Conservation (phyloP, 2,329 filamentous ascomycete genomes). For the Diaporthe sp. region DNA sequence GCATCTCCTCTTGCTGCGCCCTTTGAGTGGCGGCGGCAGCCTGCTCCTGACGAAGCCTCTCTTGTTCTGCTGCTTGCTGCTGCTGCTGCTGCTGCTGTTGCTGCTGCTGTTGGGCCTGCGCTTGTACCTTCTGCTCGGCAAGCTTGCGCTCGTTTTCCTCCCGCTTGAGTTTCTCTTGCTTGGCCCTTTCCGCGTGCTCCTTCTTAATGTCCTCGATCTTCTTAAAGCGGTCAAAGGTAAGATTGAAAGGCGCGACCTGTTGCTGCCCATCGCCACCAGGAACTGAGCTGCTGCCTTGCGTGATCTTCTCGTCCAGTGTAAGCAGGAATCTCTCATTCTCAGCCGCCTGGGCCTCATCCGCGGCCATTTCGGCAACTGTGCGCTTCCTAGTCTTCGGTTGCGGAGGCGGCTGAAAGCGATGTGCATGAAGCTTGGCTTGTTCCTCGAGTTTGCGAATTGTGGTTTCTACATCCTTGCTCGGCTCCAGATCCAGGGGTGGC, state of each 20-base stretch:
- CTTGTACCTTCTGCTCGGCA: constrained; percentile 62
- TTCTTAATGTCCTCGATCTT: constrained; percentile 87
- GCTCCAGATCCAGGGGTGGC: constrained; percentile 82
- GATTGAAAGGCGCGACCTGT: constrained; percentile 81
- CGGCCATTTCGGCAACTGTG: constrained; percentile 93
- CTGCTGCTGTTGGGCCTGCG: constrained; percentile 60
- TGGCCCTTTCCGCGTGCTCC: constrained; percentile 81
- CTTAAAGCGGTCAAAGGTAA: constrained; percentile 92
- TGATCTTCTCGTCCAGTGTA: constrained; percentile 86
- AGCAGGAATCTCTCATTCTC: constrained; percentile 95
- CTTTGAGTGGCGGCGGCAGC: constrained; percentile 47
- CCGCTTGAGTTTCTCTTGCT: constrained; percentile 80
- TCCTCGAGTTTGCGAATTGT: constrained; percentile 77
- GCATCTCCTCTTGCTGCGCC: constrained; percentile 51
- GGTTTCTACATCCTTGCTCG: constrained; percentile 77
- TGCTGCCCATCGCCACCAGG: constrained; percentile 81
- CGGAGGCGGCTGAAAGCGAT: constrained; percentile 83
- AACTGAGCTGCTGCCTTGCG: constrained; percentile 70
- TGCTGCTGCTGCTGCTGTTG: constrained; percentile 60
- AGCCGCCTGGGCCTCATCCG: constrained; percentile 91
- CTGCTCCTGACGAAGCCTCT: constrained; percentile 51
- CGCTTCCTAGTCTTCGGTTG: constrained; percentile 91
- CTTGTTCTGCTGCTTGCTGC: constrained; percentile 60
- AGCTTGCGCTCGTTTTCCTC: constrained; percentile 70
- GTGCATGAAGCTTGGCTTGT: constrained; percentile 65